phyloP scores from a whole-genome alignment of 805 yeast genomes.

The Yamadazyma philogaea region DNA sequence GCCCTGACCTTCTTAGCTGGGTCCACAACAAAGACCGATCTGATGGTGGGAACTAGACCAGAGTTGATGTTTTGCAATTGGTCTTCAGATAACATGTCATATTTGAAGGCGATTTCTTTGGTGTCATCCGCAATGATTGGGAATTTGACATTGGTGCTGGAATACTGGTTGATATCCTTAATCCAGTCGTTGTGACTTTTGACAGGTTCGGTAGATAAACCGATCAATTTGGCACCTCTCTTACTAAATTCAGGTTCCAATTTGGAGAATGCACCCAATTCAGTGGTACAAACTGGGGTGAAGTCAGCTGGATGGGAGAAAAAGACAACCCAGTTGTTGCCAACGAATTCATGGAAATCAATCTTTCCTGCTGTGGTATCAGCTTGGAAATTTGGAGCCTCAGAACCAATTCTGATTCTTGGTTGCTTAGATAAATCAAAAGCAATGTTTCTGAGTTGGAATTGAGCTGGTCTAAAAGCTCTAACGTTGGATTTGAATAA shows the following conservation, averaged over 20 bases:
- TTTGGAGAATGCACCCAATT: slow-evolving; percentile 71
- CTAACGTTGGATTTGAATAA: slow-evolving; percentile 8
- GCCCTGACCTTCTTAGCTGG: slow-evolving; percentile 62
- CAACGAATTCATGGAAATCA: slow-evolving; percentile 61
- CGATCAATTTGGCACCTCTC: slow-evolving; percentile 64
- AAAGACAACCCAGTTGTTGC: slow-evolving; percentile 60
- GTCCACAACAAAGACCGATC: slow-evolving; percentile 72
- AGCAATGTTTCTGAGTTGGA: slow-evolving; percentile 20
- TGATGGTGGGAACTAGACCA: slow-evolving; percentile 64
- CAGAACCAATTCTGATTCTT: slow-evolving; percentile 53
- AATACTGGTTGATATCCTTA: slow-evolving; percentile 54
- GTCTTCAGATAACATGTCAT: slow-evolving; percentile 68
- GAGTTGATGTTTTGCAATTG: slow-evolving; percentile 59
- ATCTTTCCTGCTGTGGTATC: slow-evolving; percentile 63
- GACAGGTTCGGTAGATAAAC: slow-evolving; percentile 62
- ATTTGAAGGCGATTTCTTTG: slow-evolving; percentile 57
- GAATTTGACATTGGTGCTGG: slow-evolving; percentile 47
- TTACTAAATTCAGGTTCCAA: slow-evolving; percentile 65
- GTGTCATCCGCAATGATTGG: slow-evolving; percentile 69
- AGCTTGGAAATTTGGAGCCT: slow-evolving; percentile 65
- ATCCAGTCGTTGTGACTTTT: slow-evolving; percentile 67
- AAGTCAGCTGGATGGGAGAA: slow-evolving; percentile 78
- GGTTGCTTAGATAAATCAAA: slow-evolving; percentile 41
- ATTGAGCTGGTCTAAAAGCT: slow-evolving; percentile 8
- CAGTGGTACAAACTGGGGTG: slow-evolving; percentile 80